Evolutionary conservation across 2,329 filamentous ascomycete genomes (phyloP).

Genomic region (Periconia macrospinosa): DNA sequence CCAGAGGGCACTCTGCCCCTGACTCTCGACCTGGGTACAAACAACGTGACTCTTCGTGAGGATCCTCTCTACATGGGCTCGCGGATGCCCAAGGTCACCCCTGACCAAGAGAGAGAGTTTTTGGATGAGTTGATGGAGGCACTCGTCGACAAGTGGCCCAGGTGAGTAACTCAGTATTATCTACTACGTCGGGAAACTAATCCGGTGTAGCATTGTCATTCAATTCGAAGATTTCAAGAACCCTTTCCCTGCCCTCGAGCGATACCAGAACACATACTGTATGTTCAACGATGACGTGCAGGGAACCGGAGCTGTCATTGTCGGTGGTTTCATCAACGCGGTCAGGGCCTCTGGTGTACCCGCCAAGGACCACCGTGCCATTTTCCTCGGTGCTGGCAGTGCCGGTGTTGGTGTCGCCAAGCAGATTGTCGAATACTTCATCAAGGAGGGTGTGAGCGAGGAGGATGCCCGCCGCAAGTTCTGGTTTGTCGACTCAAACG

Average conservation of each 20-base stretch:
- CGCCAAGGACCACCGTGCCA: slow-evolving; percentile 85
- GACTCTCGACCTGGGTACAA: slow-evolving; percentile 65
- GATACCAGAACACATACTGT: slow-evolving; percentile 85
- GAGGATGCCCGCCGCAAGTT: slow-evolving; percentile 87
- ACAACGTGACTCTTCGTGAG: slow-evolving; percentile 66
- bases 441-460: slow-evolving; percentile 85
- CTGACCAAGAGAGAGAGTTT: slow-evolving; percentile 82
- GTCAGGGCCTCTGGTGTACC: slow-evolving; percentile 86
- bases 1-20: slow-evolving; percentile 69
- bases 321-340: slow-evolving; percentile 74
- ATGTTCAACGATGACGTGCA: slow-evolving; percentile 99
- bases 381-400: slow-evolving; percentile 94
- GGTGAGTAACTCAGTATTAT: slow-evolving; percentile 47
- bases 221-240: slow-evolving; percentile 99
- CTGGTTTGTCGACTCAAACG: slow-evolving; percentile 96
- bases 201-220: slow-evolving; percentile 64
- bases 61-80: slow-evolving; percentile 91
- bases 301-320: slow-evolving; percentile 92
- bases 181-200: slow-evolving; percentile 28
- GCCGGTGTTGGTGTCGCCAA: slow-evolving; percentile 97
- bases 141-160: slow-evolving; percentile 74
- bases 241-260: slow-evolving; percentile 89
- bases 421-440: slow-evolving; percentile 97
- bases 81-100: slow-evolving; percentile 75
- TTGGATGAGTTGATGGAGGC: slow-evolving; percentile 98